A percentile compares a stretch with the other conserved stretches of the same genome.
These are phyloP conservation scores for Diutina siamensis DNA, from an alignment of 1,139 yeast species.

Conservation along the genomic window DNA sequence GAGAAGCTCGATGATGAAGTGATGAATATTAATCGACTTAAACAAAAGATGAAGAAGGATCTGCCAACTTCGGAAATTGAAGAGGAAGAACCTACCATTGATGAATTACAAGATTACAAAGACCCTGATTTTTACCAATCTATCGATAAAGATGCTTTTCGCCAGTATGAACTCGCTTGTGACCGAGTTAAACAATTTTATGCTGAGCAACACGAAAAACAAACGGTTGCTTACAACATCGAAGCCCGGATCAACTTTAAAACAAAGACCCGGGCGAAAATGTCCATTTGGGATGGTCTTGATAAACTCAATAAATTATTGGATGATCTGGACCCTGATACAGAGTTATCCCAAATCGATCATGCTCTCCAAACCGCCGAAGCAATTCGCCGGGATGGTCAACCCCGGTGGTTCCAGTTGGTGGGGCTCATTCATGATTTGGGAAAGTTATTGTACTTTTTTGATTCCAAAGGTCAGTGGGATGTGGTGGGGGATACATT, in stretches of 20 bases:
- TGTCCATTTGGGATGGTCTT: conserved; percentile 66
- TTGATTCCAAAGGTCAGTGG: conserved; percentile 68
- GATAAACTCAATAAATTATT: conserved; percentile 49
- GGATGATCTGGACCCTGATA: conserved; percentile 69
- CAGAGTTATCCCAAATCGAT: conserved; percentile 63
- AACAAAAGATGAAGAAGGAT: not conserved
- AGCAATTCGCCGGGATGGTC: conserved; percentile 54
- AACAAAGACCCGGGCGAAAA: conserved; percentile 49
- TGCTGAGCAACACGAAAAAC: conserved; percentile 57
- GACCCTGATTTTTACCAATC: conserved; percentile 23
- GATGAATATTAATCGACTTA: conserved; percentile 9
- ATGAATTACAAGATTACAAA: conserved; percentile 9
- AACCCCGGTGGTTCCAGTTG: conserved; percentile 67
- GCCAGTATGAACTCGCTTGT: conserved; percentile 63
- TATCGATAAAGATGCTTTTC: conserved; percentile 33
- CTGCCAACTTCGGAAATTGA: too few relatives aligned
- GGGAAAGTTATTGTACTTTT: conserved; percentile 58
- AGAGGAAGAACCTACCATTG: not conserved
- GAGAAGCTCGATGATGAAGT: conserved; percentile 10
- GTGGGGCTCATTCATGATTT: conserved; percentile 65
- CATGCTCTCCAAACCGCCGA: conserved; percentile 73
- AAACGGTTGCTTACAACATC: conserved; percentile 62
- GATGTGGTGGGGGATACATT: conserved; percentile 77
- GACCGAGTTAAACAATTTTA: conserved; percentile 58
- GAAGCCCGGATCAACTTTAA: conserved; percentile 64